Evolutionary conservation across 306 rosid genomes (phyloP), one percentile per base, ranked within the genome.

Genomic region (Vicia villosa): DNA sequence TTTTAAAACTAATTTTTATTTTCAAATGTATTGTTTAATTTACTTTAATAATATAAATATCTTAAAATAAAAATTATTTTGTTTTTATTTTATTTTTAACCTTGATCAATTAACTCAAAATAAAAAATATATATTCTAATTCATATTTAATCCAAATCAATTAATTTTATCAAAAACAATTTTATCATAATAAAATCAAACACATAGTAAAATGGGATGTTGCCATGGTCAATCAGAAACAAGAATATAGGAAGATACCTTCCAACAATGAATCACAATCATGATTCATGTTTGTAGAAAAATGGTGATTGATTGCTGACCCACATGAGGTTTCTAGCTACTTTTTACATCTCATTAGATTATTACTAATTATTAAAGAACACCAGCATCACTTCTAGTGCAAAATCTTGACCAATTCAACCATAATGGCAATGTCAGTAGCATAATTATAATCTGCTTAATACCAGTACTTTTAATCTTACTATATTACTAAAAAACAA

Each of bases 331-430:
- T 50, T 61, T 49, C 4, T 49, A 15, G 51, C 75, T 46, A 70
- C 15, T 64, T 46, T 20, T 57, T 63, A 42, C 8, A 49, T 36
- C 58, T 54, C 66, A 8, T 74, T 41, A 2, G 20, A 54, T 69
- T 41, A 34, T 34, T 34, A n/a, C n/a, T n/a, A 56, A 69, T 74
- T 42, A 70, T 69, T 69, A 69, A 68, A 70, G 10, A 62, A 20
- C 17, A 36, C 8, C 28, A 59, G 38, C 46, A 63, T 69, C 54
- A 52, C 58, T 60, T 77, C 64, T 14, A 15, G 60, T 71, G 73
- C 52, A 66, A 56, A 43, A 43, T 47, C 59, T 58, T 72, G 14
- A 78, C 78, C 77, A 37, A n/a, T 65, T 78, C 6, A 45, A 72
- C 45, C 43, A 52, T 63, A 63, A 64, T 59, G 66, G 8, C 70